phyloP scores from a whole-genome alignment of 2,329 filamentous ascomycete species.

The Colletotrichum shisoi region DNA sequence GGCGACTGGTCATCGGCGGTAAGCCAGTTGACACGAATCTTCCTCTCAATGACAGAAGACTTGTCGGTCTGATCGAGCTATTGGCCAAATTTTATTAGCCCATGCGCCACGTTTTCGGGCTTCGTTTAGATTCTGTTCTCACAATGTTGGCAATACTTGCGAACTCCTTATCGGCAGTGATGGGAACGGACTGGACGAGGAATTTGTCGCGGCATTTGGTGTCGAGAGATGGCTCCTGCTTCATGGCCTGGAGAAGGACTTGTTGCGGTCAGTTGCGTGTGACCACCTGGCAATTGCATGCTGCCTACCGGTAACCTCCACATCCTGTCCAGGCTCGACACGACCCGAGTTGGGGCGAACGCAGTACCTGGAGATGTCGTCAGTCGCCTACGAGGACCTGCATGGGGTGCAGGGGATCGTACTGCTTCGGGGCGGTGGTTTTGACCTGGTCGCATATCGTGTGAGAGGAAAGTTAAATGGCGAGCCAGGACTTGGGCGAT shows the following conservation, averaged over 20 bases:
- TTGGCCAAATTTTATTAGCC: slow-evolving; percentile 34
- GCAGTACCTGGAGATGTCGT: slow-evolving; percentile 75
- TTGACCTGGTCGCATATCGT: slow-evolving; percentile 73
- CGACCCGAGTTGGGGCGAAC: slow-evolving; percentile 96
- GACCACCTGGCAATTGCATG: slow-evolving; percentile 36
- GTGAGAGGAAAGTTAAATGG: slow-evolving; percentile 32
- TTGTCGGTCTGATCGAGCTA: slow-evolving; percentile 85
- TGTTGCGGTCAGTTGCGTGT: slow-evolving; percentile 41
- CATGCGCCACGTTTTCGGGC: slow-evolving; percentile 13
- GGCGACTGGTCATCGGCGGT: slow-evolving; percentile 61
- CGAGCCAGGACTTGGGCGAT: neutral
- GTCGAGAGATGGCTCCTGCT: slow-evolving; percentile 85
- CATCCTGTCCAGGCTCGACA: slow-evolving; percentile 87
- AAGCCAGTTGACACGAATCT: slow-evolving; percentile 91
- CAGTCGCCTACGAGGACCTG: slow-evolving; percentile 41
- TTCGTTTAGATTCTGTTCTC: slow-evolving; percentile 40
- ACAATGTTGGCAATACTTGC: slow-evolving; percentile 68
- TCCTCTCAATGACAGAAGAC: slow-evolving; percentile 83
- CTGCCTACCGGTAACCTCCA: slow-evolving; percentile 86
- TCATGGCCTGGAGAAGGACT: slow-evolving; percentile 98
- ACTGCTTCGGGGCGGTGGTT: slow-evolving; percentile 99
- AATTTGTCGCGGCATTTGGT: slow-evolving; percentile 97
- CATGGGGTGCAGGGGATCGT: slow-evolving; percentile 53
- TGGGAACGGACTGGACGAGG: slow-evolving; percentile 88
- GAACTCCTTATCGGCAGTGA: slow-evolving; percentile 84